Evolutionary conservation across 176 grass and related monocot species (phyloP).

Genomic region (Oryza longistaminata): DNA sequence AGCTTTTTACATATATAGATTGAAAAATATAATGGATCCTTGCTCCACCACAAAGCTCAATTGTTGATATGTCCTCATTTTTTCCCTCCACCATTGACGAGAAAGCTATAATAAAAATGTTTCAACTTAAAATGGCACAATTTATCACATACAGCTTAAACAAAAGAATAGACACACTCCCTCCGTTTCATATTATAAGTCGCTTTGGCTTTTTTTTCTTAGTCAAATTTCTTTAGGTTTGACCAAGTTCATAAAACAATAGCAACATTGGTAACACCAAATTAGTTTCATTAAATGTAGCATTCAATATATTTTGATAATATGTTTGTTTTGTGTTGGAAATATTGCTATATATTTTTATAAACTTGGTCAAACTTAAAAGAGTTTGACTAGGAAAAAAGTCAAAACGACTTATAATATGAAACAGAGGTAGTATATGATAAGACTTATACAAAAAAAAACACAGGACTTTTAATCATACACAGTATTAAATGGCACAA

Average conservation of each 20-base stretch:
- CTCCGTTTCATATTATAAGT: no score
- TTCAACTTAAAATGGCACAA: slow-evolving; percentile 6
- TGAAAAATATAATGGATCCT: slow-evolving; percentile 98
- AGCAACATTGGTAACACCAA: no score
- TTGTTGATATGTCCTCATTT: slow-evolving; percentile 88
- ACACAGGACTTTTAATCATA: neutral
- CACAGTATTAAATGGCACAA: neutral
- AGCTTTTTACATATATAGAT: slow-evolving; percentile 94
- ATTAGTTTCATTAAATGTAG: no score
- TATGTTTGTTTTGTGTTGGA: no score
- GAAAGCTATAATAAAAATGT: slow-evolving; percentile 64
- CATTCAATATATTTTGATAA: no score
- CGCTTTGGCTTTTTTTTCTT: no score
- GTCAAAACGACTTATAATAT: no score
- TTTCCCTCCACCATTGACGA: slow-evolving; percentile 95
- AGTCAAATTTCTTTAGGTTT: no score
- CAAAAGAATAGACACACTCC: neutral
- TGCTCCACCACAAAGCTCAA: slow-evolving; percentile 96
- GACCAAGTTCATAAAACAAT: no score
- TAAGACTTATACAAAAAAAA: neutral
- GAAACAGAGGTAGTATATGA: neutral
- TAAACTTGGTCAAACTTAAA: no score
- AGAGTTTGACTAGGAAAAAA: no score
- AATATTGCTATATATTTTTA: no score
- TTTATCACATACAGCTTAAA: slow-evolving; percentile 7